Percentiles rank a stretch among this genome's conserved stretches.
Evolutionary conservation across 768 basidiomycete genomes (phyloP).

Genomic region (Mrakia gelida): DNA sequence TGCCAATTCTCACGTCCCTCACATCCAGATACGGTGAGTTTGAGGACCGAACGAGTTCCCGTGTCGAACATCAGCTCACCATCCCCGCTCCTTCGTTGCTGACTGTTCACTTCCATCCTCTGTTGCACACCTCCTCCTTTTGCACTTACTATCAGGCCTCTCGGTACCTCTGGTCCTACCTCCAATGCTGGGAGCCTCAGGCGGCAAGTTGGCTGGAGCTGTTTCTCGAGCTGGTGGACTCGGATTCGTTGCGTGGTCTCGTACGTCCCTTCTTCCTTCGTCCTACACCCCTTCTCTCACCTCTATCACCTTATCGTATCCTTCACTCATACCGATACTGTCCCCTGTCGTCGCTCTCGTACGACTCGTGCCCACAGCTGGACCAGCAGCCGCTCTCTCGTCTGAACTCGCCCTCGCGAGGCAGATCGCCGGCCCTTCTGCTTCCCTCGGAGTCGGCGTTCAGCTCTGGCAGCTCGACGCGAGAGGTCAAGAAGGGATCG

Average conservation of each 20-base stretch:
- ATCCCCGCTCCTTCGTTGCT: not conserved
- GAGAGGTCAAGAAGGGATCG: slow-evolving; percentile 42
- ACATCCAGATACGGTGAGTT: not conserved
- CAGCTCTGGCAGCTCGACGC: slow-evolving; percentile 49
- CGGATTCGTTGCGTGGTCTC: slow-evolving; percentile 62
- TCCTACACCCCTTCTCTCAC: not conserved
- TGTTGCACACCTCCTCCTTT: not conserved
- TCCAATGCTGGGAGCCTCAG: slow-evolving; percentile 68
- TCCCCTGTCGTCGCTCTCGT: not conserved
- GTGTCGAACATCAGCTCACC: not conserved
- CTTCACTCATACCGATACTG: not conserved
- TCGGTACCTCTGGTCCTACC: slow-evolving; percentile 59
- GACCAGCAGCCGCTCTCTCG: not conserved
- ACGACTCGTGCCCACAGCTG: not conserved
- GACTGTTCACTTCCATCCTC: not conserved
- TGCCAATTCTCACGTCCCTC: not conserved
- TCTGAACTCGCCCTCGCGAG: not conserved
- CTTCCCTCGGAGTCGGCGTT: slow-evolving; percentile 16
- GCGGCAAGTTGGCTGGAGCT: slow-evolving; percentile 59
- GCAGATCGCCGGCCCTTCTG: slow-evolving; percentile 1
- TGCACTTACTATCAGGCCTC: slow-evolving; percentile 50
- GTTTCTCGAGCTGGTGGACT: slow-evolving; percentile 68
- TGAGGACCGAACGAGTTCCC: not conserved
- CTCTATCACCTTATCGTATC: not conserved
- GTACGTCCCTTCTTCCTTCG: slow-evolving; percentile 43